Evolutionary conservation across 441 rosid genomes (phyloP).

Genomic region (Iberis amara): DNA sequence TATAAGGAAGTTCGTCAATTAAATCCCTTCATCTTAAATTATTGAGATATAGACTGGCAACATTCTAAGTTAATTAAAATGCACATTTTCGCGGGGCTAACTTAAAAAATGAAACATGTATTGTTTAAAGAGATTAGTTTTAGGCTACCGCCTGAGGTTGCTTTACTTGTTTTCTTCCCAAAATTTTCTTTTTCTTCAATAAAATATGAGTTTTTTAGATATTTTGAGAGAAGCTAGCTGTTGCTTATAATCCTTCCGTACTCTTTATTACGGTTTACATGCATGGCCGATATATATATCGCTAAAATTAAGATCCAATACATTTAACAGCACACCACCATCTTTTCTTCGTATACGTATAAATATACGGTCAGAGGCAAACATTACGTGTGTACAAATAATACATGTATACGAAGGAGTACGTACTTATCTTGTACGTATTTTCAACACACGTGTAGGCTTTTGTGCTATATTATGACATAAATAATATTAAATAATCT

Average conservation of each 20-base stretch:
- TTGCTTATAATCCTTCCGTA: slow-evolving; percentile 29
- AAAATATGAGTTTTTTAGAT: not conserved
- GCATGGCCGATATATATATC: slow-evolving; percentile 25
- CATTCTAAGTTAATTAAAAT: slow-evolving; percentile 28
- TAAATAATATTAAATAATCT: no score
- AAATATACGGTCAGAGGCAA: slow-evolving; percentile 21
- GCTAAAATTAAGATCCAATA: no score
- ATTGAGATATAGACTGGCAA: slow-evolving; percentile 26
- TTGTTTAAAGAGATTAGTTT: slow-evolving; percentile 10
- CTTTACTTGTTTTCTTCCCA: slow-evolving; percentile 30
- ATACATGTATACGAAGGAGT: slow-evolving; percentile 19
- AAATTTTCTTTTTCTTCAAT: slow-evolving; percentile 32
- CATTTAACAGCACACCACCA: no score
- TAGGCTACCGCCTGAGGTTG: slow-evolving; percentile 24
- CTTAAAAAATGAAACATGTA: slow-evolving; percentile 11
- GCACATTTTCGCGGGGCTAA: slow-evolving; percentile 23
- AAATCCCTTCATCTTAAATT: slow-evolving; percentile 26
- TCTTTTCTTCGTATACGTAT: no score
- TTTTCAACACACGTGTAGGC: slow-evolving; percentile 27
- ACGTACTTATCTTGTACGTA: slow-evolving; percentile 24
- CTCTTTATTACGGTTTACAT: slow-evolving; percentile 26
- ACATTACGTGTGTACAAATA: slow-evolving; percentile 12
- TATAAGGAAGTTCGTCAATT: slow-evolving; percentile 16
- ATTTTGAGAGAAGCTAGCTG: slow-evolving; percentile 15
- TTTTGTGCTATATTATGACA: no score